Conservation (phyloP, 306 rosid genomes). For the Sesbania bispinosa region DNA sequence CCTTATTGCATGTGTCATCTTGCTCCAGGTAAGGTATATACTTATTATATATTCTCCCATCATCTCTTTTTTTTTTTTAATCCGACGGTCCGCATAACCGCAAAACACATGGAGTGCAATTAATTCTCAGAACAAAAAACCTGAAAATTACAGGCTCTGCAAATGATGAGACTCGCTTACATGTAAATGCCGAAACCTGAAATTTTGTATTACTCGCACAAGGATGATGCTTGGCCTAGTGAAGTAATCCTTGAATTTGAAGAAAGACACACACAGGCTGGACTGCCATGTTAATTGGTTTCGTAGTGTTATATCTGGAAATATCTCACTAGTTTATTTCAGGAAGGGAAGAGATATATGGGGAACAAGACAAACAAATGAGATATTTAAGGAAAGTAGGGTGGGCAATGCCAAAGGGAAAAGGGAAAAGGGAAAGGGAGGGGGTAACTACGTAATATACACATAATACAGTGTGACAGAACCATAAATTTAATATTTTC, state of each 20-base stretch:
- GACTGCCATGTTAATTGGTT: background rate
- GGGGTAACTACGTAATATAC: background rate
- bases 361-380: constrained; percentile 33
- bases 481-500: constrained; percentile 38
- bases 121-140: constrained; percentile 18
- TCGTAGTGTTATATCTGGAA: constrained; percentile 4
- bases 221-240: constrained; percentile 51
- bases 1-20: constrained; percentile 18
- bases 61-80: background rate
- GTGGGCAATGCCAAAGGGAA: constrained; percentile 4
- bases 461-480: constrained; percentile 8
- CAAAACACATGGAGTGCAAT: constrained; percentile 32
- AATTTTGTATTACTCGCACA: constrained; percentile 25
- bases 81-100: constrained; percentile 5
- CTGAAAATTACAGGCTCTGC: constrained; percentile 15
- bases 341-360: constrained; percentile 6
- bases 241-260: constrained; percentile 53
- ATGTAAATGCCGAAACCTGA: constrained; percentile 40
- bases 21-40: constrained; percentile 19
- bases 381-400: constrained; percentile 41
- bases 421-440: background rate
- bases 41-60: constrained; percentile 16
- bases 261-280: constrained; percentile 31
- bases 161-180: constrained; percentile 13
- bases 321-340: constrained; percentile 19